Percentiles rank a stretch among this genome's conserved stretches.
phyloP scores from a whole-genome alignment of 2,329 filamentous ascomycete genomes.

The Colletotrichum kahawae region DNA sequence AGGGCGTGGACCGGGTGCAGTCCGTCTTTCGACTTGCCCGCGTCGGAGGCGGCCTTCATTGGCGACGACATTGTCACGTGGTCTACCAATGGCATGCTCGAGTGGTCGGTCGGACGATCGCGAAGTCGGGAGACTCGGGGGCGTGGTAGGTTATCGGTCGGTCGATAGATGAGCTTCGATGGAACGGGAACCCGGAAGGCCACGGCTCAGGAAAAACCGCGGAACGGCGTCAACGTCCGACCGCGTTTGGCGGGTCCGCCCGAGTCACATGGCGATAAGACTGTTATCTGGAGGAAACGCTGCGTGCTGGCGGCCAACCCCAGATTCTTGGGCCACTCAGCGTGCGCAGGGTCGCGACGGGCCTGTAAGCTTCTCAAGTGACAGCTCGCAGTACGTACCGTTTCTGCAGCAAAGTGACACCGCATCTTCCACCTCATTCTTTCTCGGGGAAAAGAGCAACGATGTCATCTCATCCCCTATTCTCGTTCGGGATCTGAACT shows the following conservation, averaged over 20 bases:
- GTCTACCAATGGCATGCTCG: constrained; percentile 38
- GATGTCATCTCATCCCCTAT: neutral
- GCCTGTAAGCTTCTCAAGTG: neutral
- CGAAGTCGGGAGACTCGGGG: neutral
- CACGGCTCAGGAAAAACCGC: constrained; percentile 15
- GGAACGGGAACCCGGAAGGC: constrained; percentile 13
- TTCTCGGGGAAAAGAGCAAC: neutral
- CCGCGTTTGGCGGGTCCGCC: constrained; percentile 3
- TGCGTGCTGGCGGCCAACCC: neutral
- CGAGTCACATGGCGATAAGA: constrained; percentile 24
- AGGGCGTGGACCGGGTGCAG: constrained; percentile 43
- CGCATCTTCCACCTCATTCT: neutral
- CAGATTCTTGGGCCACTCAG: neutral
- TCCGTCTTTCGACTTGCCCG: constrained; percentile 31
- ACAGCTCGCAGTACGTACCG: constrained; percentile 3
- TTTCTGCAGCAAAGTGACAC: neutral
- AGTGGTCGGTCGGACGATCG: constrained; percentile 3
- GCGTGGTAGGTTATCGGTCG: neutral
- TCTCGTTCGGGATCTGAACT: neutral
- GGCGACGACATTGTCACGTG: constrained; percentile 40
- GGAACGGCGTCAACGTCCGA: constrained; percentile 4
- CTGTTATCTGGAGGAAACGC: neutral
- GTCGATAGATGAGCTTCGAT: neutral
- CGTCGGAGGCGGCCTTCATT: constrained; percentile 33
- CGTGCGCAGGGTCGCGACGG: neutral